Conservation (phyloP, 1,284 basidiomycete species). For the Cutaneotrichosporon dermatis region DNA sequence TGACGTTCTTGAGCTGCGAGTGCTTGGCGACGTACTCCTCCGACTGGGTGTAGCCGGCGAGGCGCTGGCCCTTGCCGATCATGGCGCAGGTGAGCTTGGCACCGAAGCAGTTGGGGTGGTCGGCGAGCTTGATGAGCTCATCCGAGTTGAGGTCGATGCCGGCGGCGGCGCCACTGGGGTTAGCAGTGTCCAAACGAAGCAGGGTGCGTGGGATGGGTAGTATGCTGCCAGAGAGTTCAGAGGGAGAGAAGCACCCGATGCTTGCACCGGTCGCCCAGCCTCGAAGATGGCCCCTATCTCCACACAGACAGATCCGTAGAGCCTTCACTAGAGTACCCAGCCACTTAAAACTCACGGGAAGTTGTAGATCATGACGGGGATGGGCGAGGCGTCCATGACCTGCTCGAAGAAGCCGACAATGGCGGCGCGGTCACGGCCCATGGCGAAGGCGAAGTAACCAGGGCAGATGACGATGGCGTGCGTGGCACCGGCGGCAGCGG, state of each 20-base stretch:
- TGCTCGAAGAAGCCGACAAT: constrained; percentile 52
- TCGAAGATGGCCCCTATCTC: too few relatives aligned
- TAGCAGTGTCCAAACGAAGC: background rate
- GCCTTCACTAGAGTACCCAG: too few relatives aligned
- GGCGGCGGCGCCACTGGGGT: constrained; percentile 55
- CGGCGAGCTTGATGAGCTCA: constrained; percentile 63
- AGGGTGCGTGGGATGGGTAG: too few relatives aligned
- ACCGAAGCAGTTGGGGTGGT: constrained; percentile 83
- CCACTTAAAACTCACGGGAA: constrained; percentile 57
- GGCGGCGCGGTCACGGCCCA: constrained; percentile 49
- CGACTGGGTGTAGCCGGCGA: constrained; percentile 55
- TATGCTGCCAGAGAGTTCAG: too few relatives aligned
- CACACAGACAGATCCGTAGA: too few relatives aligned
- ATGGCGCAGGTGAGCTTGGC: constrained; percentile 81
- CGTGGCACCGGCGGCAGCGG: constrained; percentile 72
- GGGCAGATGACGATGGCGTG: constrained; percentile 54
- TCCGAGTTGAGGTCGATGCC: constrained; percentile 85
- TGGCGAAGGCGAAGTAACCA: constrained; percentile 52
- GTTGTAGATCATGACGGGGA: constrained; percentile 88
- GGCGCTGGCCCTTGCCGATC: constrained; percentile 74
- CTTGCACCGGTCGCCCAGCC: too few relatives aligned
- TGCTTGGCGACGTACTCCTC: constrained; percentile 36
- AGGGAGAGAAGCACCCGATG: too few relatives aligned
- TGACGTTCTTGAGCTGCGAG: constrained; percentile 24
- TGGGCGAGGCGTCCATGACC: constrained; percentile 74